Conservation (phyloP, 1,284 basidiomycete genomes). For the Microbotryomycetes sp. region DNA sequence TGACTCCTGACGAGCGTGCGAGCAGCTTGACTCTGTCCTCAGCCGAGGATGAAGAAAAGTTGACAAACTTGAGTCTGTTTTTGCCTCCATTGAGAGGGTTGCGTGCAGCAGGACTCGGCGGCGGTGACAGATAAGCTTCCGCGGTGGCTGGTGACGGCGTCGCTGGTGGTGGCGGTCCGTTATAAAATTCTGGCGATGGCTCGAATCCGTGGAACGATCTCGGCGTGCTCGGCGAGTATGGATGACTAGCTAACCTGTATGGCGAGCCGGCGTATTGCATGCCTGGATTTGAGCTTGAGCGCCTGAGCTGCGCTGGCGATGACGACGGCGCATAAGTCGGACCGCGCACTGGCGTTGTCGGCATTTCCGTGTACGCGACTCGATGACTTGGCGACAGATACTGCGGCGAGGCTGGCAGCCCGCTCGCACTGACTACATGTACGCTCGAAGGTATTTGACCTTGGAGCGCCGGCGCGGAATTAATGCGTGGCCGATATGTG, state of each 20-base stretch:
- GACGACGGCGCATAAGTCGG: not conserved
- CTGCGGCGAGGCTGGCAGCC: not conserved
- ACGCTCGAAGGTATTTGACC: not conserved
- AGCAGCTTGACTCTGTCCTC: not conserved
- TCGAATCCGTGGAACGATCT: not conserved
- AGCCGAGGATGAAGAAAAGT: not conserved
- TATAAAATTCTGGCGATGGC: not conserved
- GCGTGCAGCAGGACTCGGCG: not conserved
- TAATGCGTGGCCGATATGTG: not conserved
- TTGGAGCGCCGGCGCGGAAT: not conserved
- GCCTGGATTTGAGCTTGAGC: not conserved
- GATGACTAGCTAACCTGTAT: not conserved
- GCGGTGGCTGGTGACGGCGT: not conserved
- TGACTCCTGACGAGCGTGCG: not conserved
- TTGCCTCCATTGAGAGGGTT: not conserved
- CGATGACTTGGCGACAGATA: not conserved
- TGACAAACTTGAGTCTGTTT: not conserved
- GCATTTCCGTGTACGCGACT: not conserved
- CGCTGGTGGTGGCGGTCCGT: not conserved
- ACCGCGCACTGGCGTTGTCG: too few species aligned
- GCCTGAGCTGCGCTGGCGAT: not conserved
- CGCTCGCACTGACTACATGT: not conserved
- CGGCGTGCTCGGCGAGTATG: not conserved
- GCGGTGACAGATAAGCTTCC: not conserved
- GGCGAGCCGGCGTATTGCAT: not conserved